Percentiles rank a stretch among this genome's conserved stretches.
phyloP scores from a whole-genome alignment of 2,329 filamentous ascomycete genomes.

The Penicillium sp. region DNA sequence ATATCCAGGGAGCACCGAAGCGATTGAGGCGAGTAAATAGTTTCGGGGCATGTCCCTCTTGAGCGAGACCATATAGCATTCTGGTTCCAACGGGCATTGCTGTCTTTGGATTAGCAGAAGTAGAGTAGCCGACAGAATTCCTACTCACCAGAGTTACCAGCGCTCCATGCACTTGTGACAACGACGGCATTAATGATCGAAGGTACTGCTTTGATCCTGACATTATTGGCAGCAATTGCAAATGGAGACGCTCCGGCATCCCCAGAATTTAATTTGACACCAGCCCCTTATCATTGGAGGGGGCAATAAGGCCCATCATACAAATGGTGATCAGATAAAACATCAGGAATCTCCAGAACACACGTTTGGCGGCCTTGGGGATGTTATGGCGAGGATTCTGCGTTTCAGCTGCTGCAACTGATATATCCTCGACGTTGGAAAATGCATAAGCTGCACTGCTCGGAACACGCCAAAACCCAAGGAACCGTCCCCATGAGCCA shows the following conservation, averaged over 20 bases:
- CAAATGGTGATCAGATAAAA: conserved; percentile 55
- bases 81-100: conserved; percentile 32
- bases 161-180: conserved; percentile 29
- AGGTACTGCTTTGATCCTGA: conserved; percentile 28
- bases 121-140: background rate
- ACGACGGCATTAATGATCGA: conserved; percentile 6
- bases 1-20: conserved; percentile 56
- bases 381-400: conserved; percentile 49
- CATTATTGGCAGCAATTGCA: conserved; percentile 44
- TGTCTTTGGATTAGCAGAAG: background rate
- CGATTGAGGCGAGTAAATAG: conserved; percentile 35
- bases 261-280: conserved; percentile 21
- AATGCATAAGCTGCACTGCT: conserved; percentile 15
- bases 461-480: conserved; percentile 35
- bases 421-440: conserved; percentile 45
- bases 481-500: conserved; percentile 46
- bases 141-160: conserved; percentile 35
- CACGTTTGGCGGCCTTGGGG: conserved; percentile 50
- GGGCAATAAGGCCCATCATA: conserved; percentile 41
- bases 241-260: conserved; percentile 11
- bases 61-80: conserved; percentile 35
- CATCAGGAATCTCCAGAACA: conserved; percentile 52
- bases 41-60: conserved; percentile 34
- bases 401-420: conserved; percentile 51
- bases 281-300: conserved; percentile 46